Conservation (phyloP, 2,329 filamentous ascomycete species). For the Dactylonectria macrodidyma region DNA sequence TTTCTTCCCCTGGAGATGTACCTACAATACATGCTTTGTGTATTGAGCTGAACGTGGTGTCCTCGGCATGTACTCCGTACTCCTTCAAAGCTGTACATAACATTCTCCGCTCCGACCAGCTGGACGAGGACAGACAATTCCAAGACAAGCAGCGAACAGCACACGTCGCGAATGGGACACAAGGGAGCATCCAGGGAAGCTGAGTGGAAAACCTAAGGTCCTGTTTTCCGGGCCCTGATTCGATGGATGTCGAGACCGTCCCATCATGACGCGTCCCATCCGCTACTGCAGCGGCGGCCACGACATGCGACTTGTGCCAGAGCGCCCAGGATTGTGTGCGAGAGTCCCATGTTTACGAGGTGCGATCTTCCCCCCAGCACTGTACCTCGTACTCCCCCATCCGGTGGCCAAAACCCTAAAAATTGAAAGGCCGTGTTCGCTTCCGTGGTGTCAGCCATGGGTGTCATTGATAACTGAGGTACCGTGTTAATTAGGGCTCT, state of each 20-base stretch:
- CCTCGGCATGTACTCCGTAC: background rate
- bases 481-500: background rate
- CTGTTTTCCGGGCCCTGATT: slow-evolving; percentile 21
- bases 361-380: slow-evolving; percentile 9
- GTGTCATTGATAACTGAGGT: background rate
- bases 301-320: slow-evolving; percentile 36
- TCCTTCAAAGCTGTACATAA: background rate
- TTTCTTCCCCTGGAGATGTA: no score
- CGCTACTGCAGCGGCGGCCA: slow-evolving; percentile 42
- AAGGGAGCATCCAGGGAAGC: background rate
- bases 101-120: background rate
- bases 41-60: no score
- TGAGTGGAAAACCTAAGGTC: slow-evolving; percentile 16
- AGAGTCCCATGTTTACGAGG: slow-evolving; percentile 30
- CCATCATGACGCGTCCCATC: slow-evolving; percentile 49
- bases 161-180: background rate
- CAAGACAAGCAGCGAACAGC: background rate
- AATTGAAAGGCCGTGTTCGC: background rate
- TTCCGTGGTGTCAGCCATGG: background rate
- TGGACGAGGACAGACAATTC: background rate
- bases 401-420: slow-evolving; percentile 26
- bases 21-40: no score
- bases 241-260: slow-evolving; percentile 24
- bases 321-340: slow-evolving; percentile 30
- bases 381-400: slow-evolving; percentile 9